Evolutionary conservation across 352 stramenopile genomes (phyloP).

Genomic region (Phytophthora foliorum): DNA sequence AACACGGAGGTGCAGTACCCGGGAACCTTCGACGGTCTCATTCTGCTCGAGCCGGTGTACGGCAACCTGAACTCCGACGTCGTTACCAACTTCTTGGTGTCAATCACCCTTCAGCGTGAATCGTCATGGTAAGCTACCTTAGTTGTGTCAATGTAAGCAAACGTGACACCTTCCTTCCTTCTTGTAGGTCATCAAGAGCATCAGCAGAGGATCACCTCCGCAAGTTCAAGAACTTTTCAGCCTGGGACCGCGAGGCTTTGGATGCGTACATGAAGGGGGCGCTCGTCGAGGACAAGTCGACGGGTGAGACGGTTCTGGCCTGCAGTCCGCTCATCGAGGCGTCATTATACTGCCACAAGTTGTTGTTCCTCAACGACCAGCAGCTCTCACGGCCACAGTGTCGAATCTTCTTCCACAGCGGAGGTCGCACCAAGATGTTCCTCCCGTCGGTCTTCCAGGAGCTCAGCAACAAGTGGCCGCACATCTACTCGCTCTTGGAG

Average conservation of each 20-base stretch:
- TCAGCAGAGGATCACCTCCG: conserved; percentile 40
- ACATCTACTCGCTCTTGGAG: conserved; percentile 38
- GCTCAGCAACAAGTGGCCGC: conserved; percentile 31
- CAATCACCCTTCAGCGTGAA: conserved; percentile 49
- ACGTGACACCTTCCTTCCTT: background rate
- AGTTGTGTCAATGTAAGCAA: no score
- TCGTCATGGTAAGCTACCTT: conserved; percentile 29
- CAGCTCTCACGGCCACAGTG: conserved; percentile 31
- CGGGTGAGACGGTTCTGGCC: conserved; percentile 31
- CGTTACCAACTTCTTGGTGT: conserved; percentile 44
- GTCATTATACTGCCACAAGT: conserved; percentile 40
- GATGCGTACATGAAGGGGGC: conserved; percentile 44
- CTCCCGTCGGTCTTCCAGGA: conserved; percentile 21
- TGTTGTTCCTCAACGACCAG: conserved; percentile 26
- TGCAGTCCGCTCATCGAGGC: conserved; percentile 54
- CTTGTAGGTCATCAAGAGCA: conserved; percentile 34
- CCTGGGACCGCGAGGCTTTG: conserved; percentile 49
- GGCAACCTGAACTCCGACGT: conserved; percentile 21
- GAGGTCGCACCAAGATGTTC: conserved; percentile 46
- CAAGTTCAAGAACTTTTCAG: conserved; percentile 49
- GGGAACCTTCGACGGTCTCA: conserved; percentile 55
- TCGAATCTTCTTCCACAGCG: conserved; percentile 32
- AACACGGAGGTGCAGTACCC: conserved; percentile 43
- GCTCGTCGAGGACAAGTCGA: conserved; percentile 26
- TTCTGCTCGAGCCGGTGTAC: conserved; percentile 59